A percentile compares a stretch with the other conserved stretches of the same genome.
These are phyloP conservation scores for Monilinia laxa DNA, from an alignment of 2,329 filamentous ascomycete genomes.

Conservation along the genomic window DNA sequence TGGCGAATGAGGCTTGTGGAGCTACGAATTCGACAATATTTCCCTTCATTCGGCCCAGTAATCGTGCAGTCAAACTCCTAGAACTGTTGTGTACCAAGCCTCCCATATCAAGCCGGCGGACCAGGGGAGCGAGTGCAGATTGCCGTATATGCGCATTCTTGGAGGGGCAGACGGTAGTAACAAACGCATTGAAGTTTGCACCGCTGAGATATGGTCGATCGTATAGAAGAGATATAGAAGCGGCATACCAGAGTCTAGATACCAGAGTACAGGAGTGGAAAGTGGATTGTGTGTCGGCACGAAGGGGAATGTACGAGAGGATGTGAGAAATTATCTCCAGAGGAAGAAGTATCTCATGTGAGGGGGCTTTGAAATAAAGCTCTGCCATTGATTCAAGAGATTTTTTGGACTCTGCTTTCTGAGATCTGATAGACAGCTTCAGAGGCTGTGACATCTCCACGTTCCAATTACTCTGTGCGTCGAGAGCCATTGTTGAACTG, in stretches of 20 bases:
- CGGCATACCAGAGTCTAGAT: conserved; percentile 39
- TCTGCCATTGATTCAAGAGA: background rate
- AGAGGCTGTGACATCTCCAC: conserved; percentile 38
- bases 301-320: conserved; percentile 35
- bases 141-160: conserved; percentile 41
- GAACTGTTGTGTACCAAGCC: conserved; percentile 39
- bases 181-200: conserved; percentile 38
- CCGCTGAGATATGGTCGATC: conserved; percentile 35
- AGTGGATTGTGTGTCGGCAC: conserved; percentile 29
- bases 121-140: conserved; percentile 36
- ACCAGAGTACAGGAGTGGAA: conserved; percentile 38
- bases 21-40: conserved; percentile 41
- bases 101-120: conserved; percentile 40
- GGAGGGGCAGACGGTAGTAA: conserved; percentile 40
- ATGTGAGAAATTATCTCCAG: conserved; percentile 40
- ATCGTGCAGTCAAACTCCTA: conserved; percentile 38
- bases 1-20: conserved; percentile 40
- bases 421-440: conserved; percentile 24
- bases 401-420: background rate
- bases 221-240: conserved; percentile 36
- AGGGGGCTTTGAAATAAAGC: conserved; percentile 16
- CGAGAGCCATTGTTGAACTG: conserved; percentile 33
- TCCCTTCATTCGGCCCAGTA: conserved; percentile 40
- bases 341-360: conserved; percentile 36
- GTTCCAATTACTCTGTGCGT: conserved; percentile 39